A percentile compares a stretch with the other conserved stretches of the same genome.
Evolutionary conservation across 2,329 filamentous ascomycete species (phyloP).

Genomic region (Fusarium pseudonygamai): DNA sequence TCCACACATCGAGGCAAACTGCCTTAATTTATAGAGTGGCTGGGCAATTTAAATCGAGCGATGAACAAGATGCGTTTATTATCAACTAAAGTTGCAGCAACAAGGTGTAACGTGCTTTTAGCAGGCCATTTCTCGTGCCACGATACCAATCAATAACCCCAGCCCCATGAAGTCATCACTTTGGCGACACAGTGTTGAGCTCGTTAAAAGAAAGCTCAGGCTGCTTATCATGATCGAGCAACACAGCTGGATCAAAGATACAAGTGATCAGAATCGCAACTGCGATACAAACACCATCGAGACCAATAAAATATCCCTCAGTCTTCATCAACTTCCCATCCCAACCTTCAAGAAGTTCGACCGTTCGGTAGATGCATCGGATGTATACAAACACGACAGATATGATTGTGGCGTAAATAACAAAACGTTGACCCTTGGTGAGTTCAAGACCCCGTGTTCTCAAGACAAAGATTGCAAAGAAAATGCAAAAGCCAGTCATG

Average conservation of each 20-base stretch:
- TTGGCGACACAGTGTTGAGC: slow-evolving; percentile 1
- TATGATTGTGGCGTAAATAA: slow-evolving; percentile 51
- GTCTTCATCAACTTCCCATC: slow-evolving; percentile 60
- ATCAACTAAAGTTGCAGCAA: accelerated
- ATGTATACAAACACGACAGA: slow-evolving; percentile 56
- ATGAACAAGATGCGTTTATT: not conserved
- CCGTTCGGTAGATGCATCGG: slow-evolving; percentile 59
- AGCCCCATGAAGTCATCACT: not conserved
- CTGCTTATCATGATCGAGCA: not conserved
- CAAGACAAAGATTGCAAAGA: slow-evolving; percentile 51
- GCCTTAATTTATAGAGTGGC: too few species aligned
- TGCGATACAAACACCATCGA: slow-evolving; percentile 61
- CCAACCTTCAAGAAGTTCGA: slow-evolving; percentile 62
- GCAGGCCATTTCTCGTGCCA: not conserved
- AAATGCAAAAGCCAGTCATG: slow-evolving; percentile 57
- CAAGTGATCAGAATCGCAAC: slow-evolving; percentile 48
- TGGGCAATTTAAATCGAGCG: not conserved
- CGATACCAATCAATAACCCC: accelerated
- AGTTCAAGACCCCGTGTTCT: slow-evolving; percentile 48
- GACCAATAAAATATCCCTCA: slow-evolving; percentile 58
- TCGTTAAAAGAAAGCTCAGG: slow-evolving; percentile 9
- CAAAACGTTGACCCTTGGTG: slow-evolving; percentile 38
- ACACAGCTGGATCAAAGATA: slow-evolving; percentile 51
- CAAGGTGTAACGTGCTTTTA: too few species aligned
- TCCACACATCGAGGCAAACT: too few species aligned